These are phyloP conservation scores for Solanum microdontum DNA, from an alignment of 257 asterid species.

Conservation along the genomic window DNA sequence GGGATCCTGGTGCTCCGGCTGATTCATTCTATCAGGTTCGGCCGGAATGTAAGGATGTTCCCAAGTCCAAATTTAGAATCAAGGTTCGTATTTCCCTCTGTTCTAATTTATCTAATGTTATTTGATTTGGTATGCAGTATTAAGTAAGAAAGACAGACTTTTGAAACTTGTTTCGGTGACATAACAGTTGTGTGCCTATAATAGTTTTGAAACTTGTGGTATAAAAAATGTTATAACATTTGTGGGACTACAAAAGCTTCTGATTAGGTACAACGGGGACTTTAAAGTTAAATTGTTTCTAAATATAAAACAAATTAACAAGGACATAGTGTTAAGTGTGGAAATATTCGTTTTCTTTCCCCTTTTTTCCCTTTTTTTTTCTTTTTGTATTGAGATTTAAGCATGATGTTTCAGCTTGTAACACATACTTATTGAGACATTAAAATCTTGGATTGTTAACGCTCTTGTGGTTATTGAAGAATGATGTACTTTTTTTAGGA, in stretches of 20 bases:
- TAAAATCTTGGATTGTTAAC: background rate
- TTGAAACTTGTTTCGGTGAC: background rate
- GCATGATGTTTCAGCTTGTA: background rate
- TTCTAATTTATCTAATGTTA: background rate
- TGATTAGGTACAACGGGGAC: background rate
- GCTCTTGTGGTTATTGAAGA: background rate
- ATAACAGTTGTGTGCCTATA: background rate
- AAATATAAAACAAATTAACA: background rate
- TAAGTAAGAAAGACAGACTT: background rate
- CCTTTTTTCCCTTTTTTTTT: too few species aligned
- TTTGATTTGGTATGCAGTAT: background rate
- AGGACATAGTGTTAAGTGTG: background rate
- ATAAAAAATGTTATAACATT: background rate
- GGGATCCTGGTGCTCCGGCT: slow-evolving; percentile 71
- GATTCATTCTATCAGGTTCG: slow-evolving; percentile 80
- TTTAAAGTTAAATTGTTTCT: background rate
- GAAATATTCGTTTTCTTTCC: background rate
- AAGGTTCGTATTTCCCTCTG: slow-evolving; percentile 36
- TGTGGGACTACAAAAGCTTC: background rate
- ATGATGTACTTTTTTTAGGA: background rate
- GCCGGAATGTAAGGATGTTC: slow-evolving; percentile 74
- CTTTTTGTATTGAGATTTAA: background rate
- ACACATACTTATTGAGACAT: background rate
- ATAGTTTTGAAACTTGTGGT: background rate
- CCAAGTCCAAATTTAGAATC: slow-evolving; percentile 83